Evolutionary conservation across 2,329 filamentous ascomycete genomes (phyloP).

Genomic region (Botrytis pseudocinerea): DNA sequence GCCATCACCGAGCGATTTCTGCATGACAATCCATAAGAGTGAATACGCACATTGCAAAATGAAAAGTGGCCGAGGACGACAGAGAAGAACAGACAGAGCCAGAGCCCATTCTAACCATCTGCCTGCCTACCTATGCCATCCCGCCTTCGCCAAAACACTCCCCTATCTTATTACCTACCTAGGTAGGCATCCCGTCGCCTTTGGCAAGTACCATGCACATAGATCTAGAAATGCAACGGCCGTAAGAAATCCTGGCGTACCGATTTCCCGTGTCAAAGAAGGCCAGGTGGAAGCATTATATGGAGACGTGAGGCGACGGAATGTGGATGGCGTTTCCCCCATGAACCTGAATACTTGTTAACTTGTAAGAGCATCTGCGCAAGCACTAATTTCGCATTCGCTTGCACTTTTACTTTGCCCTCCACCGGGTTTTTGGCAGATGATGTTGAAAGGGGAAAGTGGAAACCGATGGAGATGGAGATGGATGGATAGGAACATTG

Average conservation of each 20-base stretch:
- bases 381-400: constrained; percentile 22
- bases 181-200: background rate
- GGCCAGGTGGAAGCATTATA: constrained; percentile 11
- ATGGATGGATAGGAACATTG: background rate
- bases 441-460: background rate
- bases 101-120: background rate
- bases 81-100: too few species aligned
- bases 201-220: background rate
- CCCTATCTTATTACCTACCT: background rate
- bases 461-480: background rate
- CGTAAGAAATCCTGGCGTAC: background rate
- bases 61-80: background rate
- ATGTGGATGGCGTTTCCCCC: background rate
- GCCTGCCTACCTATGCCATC: too few species aligned
- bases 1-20: background rate
- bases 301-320: constrained; percentile 5
- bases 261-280: background rate
- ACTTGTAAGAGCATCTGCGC: too few species aligned
- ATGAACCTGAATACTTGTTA: background rate
- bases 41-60: background rate
- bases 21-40: background rate
- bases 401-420: background rate
- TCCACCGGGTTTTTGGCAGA: background rate
- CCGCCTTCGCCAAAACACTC: background rate
- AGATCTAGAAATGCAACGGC: background rate